These are phyloP conservation scores for Aaosphaeria arxii DNA, from an alignment of 2,329 filamentous ascomycete species.

Conservation along the genomic window DNA sequence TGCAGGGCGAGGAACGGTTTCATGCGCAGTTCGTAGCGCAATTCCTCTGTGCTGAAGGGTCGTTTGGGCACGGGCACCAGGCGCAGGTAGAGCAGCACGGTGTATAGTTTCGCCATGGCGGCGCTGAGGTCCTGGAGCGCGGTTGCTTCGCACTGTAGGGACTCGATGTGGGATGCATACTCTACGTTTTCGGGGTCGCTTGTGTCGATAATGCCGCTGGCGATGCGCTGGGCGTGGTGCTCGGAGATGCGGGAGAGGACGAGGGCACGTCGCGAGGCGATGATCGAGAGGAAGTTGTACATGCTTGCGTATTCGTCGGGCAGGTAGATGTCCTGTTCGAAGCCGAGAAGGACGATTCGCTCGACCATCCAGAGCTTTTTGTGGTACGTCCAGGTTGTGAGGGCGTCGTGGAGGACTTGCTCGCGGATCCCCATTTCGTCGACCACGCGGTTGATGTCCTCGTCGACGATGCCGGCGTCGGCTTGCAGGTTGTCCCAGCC, in stretches of 20 bases:
- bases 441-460: slow-evolving; percentile 40
- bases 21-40: slow-evolving; percentile 83
- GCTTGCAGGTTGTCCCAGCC: slow-evolving; percentile 83
- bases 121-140: slow-evolving; percentile 25
- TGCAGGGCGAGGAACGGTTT: slow-evolving; percentile 71
- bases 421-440: slow-evolving; percentile 22
- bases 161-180: slow-evolving; percentile 12
- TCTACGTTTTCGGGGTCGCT: slow-evolving; percentile 10
- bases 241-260: slow-evolving; percentile 15
- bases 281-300: slow-evolving; percentile 63
- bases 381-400: slow-evolving; percentile 86
- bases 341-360: slow-evolving; percentile 84
- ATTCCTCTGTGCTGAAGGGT: slow-evolving; percentile 64
- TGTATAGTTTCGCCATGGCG: slow-evolving; percentile 57
- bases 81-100: slow-evolving; percentile 58
- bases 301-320: slow-evolving; percentile 80
- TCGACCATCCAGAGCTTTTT: slow-evolving; percentile 90
- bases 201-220: slow-evolving; percentile 3
- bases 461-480: slow-evolving; percentile 56
- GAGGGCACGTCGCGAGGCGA: slow-evolving; percentile 20
- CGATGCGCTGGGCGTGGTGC: slow-evolving; percentile 9
- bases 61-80: slow-evolving; percentile 51
- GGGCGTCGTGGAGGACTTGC: slow-evolving; percentile 63
- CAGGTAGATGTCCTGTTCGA: slow-evolving; percentile 89
- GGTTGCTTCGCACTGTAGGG: slow-evolving; percentile 22